These are phyloP conservation scores for Plenodomus tracheiphilus DNA, from an alignment of 2,329 filamentous ascomycete species.

Conservation along the genomic window DNA sequence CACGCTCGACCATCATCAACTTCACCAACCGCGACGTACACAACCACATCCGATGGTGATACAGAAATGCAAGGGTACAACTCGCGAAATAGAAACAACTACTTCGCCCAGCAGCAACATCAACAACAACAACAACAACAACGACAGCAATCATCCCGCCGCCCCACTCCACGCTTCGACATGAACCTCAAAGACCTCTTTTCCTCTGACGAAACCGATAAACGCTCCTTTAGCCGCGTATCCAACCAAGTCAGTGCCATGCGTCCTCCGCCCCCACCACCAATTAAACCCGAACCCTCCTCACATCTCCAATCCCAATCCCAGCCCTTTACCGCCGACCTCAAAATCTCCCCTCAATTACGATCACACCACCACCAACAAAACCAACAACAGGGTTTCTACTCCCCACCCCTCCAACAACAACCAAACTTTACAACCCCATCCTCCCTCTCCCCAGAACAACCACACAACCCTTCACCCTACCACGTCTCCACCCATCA, in stretches of 20 bases:
- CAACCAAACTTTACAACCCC: constrained; percentile 19
- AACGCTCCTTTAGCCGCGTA: constrained; percentile 43
- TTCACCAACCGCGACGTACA: constrained; percentile 30
- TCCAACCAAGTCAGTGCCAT: constrained; percentile 41
- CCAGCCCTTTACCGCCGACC: constrained; percentile 28
- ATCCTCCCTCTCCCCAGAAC: constrained; percentile 18
- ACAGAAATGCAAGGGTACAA: constrained; percentile 35
- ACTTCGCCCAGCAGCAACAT: constrained; percentile 19
- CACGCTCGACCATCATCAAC: constrained; percentile 21
- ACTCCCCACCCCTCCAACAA: neutral
- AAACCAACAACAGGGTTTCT: constrained; percentile 6
- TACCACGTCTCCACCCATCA: constrained; percentile 35
- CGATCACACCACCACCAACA: constrained; percentile 23
- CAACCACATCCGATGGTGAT: constrained; percentile 35
- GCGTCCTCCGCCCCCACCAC: constrained; percentile 36
- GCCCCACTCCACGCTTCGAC: constrained; percentile 61
- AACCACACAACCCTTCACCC: constrained; percentile 20
- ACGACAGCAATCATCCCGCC: too few species aligned
- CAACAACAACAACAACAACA: too few species aligned
- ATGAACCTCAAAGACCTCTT: constrained; percentile 47
- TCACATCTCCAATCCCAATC: constrained; percentile 5
- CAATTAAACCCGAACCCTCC: constrained; percentile 26
- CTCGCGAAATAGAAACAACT: constrained; percentile 15
- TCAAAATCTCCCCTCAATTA: constrained; percentile 42
- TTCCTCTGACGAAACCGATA: constrained; percentile 45